A percentile compares a stretch with the other conserved stretches of the same genome.
Conservation (phyloP, 2,329 filamentous ascomycete species). For the Curvularia verruculosa region DNA sequence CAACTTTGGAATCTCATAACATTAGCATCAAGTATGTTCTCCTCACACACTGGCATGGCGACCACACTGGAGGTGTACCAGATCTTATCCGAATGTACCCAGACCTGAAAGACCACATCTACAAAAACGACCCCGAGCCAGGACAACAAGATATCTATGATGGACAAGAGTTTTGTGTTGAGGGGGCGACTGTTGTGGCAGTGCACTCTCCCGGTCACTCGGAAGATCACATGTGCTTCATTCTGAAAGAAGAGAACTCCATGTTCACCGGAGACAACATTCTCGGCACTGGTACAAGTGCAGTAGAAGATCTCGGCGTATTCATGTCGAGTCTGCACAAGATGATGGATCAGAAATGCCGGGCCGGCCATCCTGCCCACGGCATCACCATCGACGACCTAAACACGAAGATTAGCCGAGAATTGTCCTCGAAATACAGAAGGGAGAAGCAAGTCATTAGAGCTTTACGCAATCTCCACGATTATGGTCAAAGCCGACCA, state of each 20-base stretch:
- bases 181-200: slow-evolving; percentile 51
- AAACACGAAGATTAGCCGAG: slow-evolving; percentile 46
- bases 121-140: slow-evolving; percentile 46
- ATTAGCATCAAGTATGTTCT: slow-evolving; percentile 45
- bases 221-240: slow-evolving; percentile 45
- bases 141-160: slow-evolving; percentile 46
- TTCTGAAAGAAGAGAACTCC: slow-evolving; percentile 46
- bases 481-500: slow-evolving; percentile 41
- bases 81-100: slow-evolving; percentile 47
- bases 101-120: slow-evolving; percentile 36
- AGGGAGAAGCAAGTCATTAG: slow-evolving; percentile 52
- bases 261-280: slow-evolving; percentile 51
- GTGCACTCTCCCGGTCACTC: slow-evolving; percentile 45
- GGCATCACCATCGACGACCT: slow-evolving; percentile 51
- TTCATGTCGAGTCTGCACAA: slow-evolving; percentile 47
- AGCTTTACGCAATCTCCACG: slow-evolving; percentile 35
- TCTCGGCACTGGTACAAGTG: slow-evolving; percentile 49
- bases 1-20: slow-evolving; percentile 34
- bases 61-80: slow-evolving; percentile 53
- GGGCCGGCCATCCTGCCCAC: slow-evolving; percentile 55
- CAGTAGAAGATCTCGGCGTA: slow-evolving; percentile 48
- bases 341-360: slow-evolving; percentile 48
- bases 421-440: slow-evolving; percentile 48
- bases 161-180: slow-evolving; percentile 47
- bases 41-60: slow-evolving; percentile 55